Conservation (phyloP, 2,329 filamentous ascomycete species). For the Alternaria arborescens region DNA sequence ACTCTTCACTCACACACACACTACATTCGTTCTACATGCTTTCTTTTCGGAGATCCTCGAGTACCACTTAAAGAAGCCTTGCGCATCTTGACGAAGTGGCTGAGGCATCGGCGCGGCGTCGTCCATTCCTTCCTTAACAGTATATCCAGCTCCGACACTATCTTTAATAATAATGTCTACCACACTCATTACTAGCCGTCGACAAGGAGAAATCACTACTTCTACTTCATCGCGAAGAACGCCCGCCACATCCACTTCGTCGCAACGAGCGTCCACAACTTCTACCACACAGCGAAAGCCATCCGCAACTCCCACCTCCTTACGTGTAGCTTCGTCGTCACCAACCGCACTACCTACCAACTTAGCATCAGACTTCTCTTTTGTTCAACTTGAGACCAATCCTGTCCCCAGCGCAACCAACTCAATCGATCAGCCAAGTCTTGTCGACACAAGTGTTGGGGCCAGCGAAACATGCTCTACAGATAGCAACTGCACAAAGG, state of each 20-base stretch:
- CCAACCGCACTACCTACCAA: constrained; percentile 11
- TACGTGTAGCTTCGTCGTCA: constrained; percentile 8
- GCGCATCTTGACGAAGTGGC: constrained; percentile 11
- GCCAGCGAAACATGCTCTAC: constrained; percentile 30
- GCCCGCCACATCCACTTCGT: constrained; percentile 1
- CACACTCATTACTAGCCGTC: constrained; percentile 18
- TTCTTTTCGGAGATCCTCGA: constrained; percentile 9
- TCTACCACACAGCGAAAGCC: constrained; percentile 5
- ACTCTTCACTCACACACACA: constrained; percentile 18
- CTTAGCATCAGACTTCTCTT: constrained; percentile 13
- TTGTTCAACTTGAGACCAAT: constrained; percentile 25
- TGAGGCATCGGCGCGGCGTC: constrained; percentile 12
- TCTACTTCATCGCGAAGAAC: constrained; percentile 13
- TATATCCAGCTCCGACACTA: constrained; percentile 3
- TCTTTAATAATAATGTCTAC: constrained; percentile 43
- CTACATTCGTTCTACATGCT: constrained; percentile 26
- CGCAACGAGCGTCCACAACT: constrained; percentile 11
- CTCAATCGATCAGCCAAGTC: neutral
- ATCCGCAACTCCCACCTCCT: constrained; percentile 1
- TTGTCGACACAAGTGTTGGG: constrained; percentile 10
- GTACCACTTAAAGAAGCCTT: constrained; percentile 11
- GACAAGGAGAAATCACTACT: constrained; percentile 12
- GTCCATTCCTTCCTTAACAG: constrained; percentile 10
- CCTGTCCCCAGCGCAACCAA: constrained; percentile 6
- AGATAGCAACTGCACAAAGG: constrained; percentile 36